phyloP scores from a whole-genome alignment of 2,329 filamentous ascomycete genomes.

The Cladosporium velox region DNA sequence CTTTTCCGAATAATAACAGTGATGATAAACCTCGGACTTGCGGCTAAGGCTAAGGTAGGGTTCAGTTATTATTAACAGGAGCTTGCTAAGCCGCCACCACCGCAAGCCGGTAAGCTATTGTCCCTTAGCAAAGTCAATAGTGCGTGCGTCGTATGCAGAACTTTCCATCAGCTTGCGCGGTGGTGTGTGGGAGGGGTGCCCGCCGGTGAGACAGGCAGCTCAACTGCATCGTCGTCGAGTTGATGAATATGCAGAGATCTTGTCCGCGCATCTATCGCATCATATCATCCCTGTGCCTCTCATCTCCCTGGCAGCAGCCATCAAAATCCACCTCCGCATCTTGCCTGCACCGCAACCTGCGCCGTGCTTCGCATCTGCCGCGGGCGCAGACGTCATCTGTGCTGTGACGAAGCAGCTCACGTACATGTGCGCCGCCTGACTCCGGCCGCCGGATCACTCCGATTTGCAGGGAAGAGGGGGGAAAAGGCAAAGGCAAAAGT shows the following conservation, averaged over 20 bases:
- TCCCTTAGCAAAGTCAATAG: slow-evolving; percentile 20
- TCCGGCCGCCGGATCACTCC: slow-evolving; percentile 11
- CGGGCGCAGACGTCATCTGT: slow-evolving; percentile 11
- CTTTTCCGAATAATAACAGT: neutral
- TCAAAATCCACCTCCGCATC: slow-evolving; percentile 11
- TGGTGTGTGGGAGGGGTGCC: neutral
- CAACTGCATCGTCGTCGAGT: neutral
- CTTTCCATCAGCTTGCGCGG: slow-evolving; percentile 6
- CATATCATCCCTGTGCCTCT: slow-evolving; percentile 9
- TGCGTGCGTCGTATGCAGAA: slow-evolving; percentile 15
- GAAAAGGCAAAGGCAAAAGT: neutral
- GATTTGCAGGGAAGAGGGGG: slow-evolving; percentile 6
- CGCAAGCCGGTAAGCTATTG: slow-evolving; percentile 11
- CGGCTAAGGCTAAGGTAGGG: neutral
- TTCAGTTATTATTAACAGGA: slow-evolving; percentile 14
- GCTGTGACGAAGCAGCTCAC: slow-evolving; percentile 11
- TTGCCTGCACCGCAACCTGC: neutral
- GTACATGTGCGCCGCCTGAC: slow-evolving; percentile 14
- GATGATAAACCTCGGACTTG: neutral
- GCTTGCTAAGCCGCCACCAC: slow-evolving; percentile 19
- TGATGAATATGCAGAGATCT: neutral
- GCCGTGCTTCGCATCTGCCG: slow-evolving; percentile 10
- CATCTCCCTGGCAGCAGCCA: slow-evolving; percentile 1
- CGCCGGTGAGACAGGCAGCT: neutral
- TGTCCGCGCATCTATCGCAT: neutral